phyloP scores from a whole-genome alignment of 257 asterid species.

The Penstemon eatonii region DNA sequence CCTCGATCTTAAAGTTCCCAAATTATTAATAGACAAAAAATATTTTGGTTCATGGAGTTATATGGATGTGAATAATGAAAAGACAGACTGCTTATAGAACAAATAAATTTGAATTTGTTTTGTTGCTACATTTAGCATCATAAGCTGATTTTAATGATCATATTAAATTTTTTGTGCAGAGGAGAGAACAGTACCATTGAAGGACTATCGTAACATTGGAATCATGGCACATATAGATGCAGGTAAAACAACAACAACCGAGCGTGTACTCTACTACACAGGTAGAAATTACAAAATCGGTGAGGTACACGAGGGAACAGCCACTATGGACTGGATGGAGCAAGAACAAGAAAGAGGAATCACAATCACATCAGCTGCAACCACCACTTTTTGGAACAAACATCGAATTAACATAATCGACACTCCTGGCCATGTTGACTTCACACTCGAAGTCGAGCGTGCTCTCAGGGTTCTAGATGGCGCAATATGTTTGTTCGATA shows the following conservation, averaged over 20 bases:
- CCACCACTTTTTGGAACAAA: conserved; percentile 91
- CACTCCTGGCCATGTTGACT: conserved; percentile 98
- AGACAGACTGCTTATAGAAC: too few relatives aligned
- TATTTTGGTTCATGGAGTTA: too few relatives aligned
- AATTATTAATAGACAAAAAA: too few relatives aligned
- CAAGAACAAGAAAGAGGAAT: conserved; percentile 98
- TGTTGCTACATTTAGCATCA: too few relatives aligned
- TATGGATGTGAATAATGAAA: too few relatives aligned
- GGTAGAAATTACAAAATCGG: conserved; percentile 96
- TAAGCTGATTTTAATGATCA: too few relatives aligned
- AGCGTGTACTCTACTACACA: conserved; percentile 80
- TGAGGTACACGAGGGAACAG: conserved; percentile 97
- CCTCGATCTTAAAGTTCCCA: too few relatives aligned
- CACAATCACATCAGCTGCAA: conserved; percentile 94
- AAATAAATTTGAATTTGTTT: too few relatives aligned
- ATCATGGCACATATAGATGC: conserved; percentile 99
- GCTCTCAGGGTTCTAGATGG: conserved; percentile 95
- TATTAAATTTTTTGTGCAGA: conserved; percentile 39
- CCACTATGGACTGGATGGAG: conserved; percentile 99
- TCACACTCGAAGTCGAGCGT: conserved; percentile 97
- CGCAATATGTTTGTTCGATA: conserved; percentile 91
- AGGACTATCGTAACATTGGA: conserved; percentile 93
- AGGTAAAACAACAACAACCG: conserved; percentile 96
- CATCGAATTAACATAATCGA: conserved; percentile 95
- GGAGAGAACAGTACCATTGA: conserved; percentile 69